Conservation (phyloP, 1,139 yeast genomes). For the Pichia sp. region DNA sequence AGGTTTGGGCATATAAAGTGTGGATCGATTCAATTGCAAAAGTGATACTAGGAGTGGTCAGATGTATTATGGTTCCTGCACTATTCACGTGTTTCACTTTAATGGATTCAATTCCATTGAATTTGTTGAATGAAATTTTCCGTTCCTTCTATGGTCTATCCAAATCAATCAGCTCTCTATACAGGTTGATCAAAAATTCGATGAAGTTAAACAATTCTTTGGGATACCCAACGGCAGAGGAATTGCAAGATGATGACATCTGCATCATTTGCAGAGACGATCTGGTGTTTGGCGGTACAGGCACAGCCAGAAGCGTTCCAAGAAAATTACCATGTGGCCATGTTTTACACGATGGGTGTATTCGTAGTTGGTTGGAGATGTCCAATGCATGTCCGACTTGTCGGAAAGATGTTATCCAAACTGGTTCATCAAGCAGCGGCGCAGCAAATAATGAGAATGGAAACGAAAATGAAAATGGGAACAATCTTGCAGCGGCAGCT, state of each 20-base stretch:
- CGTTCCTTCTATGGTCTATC: slow-evolving; percentile 43
- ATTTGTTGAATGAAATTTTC: slow-evolving; percentile 64
- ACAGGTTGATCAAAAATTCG: slow-evolving; percentile 56
- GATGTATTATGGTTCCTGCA: slow-evolving; percentile 11
- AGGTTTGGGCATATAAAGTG: slow-evolving; percentile 74
- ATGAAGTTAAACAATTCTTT: slow-evolving; percentile 63
- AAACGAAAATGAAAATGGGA: neutral
- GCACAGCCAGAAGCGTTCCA: slow-evolving; percentile 51
- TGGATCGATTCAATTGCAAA: slow-evolving; percentile 57
- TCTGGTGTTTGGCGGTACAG: slow-evolving; percentile 45
- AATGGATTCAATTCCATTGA: slow-evolving; percentile 53
- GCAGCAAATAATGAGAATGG: neutral
- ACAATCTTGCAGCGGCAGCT: no score
- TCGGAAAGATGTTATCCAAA: slow-evolving; percentile 59
- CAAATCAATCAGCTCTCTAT: slow-evolving; percentile 48
- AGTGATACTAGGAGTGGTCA: slow-evolving; percentile 39
- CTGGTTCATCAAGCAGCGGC: neutral
- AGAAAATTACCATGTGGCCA: slow-evolving; percentile 82
- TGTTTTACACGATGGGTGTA: slow-evolving; percentile 83
- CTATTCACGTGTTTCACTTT: slow-evolving; percentile 45
- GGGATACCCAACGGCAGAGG: slow-evolving; percentile 55
- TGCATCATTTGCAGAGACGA: slow-evolving; percentile 88
- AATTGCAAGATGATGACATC: slow-evolving; percentile 54
- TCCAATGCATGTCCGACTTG: slow-evolving; percentile 92
- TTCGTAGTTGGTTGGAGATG: slow-evolving; percentile 89